phyloP scores from a whole-genome alignment of 257 asterid genomes.

The Thymus mandschuricus region DNA sequence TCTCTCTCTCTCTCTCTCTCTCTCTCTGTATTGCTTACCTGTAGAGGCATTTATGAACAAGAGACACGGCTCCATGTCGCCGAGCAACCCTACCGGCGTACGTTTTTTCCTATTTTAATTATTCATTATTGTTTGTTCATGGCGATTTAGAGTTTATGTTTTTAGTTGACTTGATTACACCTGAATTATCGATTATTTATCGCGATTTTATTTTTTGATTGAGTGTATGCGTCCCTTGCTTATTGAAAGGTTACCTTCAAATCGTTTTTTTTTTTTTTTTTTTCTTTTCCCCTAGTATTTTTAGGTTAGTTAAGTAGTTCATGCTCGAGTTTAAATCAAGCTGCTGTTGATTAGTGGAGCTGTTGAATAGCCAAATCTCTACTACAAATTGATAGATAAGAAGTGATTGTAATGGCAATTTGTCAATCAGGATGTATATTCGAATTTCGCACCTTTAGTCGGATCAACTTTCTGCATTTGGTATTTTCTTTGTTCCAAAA shows the following conservation, averaged over 20 bases:
- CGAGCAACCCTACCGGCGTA: conserved; percentile 46
- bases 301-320: neutral
- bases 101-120: conserved; percentile 9
- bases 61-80: conserved; percentile 45
- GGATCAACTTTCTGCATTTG: neutral
- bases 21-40: neutral
- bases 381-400: neutral
- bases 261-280: too few relatives aligned
- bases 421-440: conserved; percentile 6
- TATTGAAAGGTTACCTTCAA: neutral
- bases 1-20: neutral
- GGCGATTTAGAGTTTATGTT: neutral
- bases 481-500: neutral
- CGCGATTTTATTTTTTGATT: neutral
- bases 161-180: conserved; percentile 12
- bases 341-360: conserved; percentile 5
- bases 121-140: neutral
- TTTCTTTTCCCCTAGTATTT: neutral
- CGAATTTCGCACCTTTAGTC: neutral
- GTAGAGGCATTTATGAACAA: conserved; percentile 18
- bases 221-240: neutral
- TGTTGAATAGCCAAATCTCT: conserved; percentile 1
- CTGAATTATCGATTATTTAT: neutral
- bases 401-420: neutral
- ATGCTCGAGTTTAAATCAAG: neutral